phyloP scores from a whole-genome alignment of 2,329 filamentous ascomycete species.

The Fusarium liriodendri region DNA sequence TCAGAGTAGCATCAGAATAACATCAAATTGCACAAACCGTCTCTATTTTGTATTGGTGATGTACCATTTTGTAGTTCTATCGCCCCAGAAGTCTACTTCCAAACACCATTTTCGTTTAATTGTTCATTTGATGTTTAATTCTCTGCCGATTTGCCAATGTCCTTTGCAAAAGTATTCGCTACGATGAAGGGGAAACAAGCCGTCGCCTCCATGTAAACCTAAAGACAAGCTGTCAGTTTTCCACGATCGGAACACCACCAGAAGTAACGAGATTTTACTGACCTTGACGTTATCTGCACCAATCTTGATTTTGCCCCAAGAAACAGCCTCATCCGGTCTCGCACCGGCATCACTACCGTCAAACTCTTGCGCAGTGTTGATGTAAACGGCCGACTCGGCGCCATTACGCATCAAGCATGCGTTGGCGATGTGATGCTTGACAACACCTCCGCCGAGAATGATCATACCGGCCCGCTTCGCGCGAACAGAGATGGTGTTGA shows the following conservation, averaged over 20 bases:
- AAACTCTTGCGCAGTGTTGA: conserved; percentile 98
- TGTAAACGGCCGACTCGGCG: conserved; percentile 95
- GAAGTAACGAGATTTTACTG: conserved; percentile 32
- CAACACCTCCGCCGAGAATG: conserved; percentile 90
- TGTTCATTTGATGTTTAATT: conserved; percentile 4
- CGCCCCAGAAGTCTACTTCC: background rate
- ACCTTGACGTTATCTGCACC: conserved; percentile 92
- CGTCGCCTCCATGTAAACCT: conserved; percentile 74
- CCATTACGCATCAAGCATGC: conserved; percentile 98
- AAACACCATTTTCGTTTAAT: background rate
- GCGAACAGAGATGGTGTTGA: conserved; percentile 91
- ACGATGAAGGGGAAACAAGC: conserved; percentile 75
- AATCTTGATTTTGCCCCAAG: conserved; percentile 97
- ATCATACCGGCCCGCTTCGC: conserved; percentile 95
- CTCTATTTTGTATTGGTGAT: background rate
- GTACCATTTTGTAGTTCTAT: background rate
- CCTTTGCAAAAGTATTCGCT: conserved; percentile 74
- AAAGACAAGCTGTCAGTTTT: conserved; percentile 3
- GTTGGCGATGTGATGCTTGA: conserved; percentile 99
- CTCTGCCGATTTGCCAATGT: conserved; percentile 43
- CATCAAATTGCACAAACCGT: background rate
- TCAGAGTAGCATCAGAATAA: background rate
- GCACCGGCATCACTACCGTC: conserved; percentile 97
- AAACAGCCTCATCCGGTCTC: conserved; percentile 94
- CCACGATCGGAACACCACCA: background rate